These are phyloP conservation scores for Psophocarpus tetragonolobus DNA, from an alignment of 306 rosid genomes.

Conservation along the genomic window DNA sequence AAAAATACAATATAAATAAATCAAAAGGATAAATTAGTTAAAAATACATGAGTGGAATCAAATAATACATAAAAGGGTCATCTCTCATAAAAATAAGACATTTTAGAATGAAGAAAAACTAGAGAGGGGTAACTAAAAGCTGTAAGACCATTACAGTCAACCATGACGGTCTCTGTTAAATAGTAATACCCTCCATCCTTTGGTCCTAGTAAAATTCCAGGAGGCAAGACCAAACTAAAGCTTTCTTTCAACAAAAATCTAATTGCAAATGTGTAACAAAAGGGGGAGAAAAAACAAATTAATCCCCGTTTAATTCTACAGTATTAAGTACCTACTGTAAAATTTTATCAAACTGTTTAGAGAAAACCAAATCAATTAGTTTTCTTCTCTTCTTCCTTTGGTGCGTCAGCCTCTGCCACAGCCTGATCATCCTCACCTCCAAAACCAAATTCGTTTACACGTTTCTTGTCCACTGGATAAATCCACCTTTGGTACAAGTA, in stretches of 20 bases:
- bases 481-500: conserved; percentile 86
- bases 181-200: conserved; percentile 8
- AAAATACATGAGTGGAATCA: conserved; percentile 12
- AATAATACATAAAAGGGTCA: conserved; percentile 18
- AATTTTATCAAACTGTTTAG: conserved; percentile 14
- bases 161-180: conserved; percentile 8
- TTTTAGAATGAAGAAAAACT: conserved; percentile 20
- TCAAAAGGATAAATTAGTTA: neutral
- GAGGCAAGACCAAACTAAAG: conserved; percentile 17
- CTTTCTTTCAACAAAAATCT: conserved; percentile 24
- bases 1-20: conserved; percentile 13
- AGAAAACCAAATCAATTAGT: conserved; percentile 66
- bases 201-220: conserved; percentile 26
- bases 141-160: neutral
- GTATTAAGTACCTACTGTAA: conserved; percentile 24
- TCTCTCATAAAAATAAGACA: conserved; percentile 20
- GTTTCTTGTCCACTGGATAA: conserved; percentile 93
- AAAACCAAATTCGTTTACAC: conserved; percentile 92
- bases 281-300: conserved; percentile 33
- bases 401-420: conserved; percentile 37
- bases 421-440: conserved; percentile 80
- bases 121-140: conserved; percentile 22
- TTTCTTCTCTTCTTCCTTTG: conserved; percentile 85
- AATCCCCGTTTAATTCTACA: conserved; percentile 32
- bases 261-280: conserved; percentile 34